A percentile compares a stretch with the other conserved stretches of the same genome.
Evolutionary conservation across 768 basidiomycete species (phyloP).

Genomic region (Mycena alexandri): DNA sequence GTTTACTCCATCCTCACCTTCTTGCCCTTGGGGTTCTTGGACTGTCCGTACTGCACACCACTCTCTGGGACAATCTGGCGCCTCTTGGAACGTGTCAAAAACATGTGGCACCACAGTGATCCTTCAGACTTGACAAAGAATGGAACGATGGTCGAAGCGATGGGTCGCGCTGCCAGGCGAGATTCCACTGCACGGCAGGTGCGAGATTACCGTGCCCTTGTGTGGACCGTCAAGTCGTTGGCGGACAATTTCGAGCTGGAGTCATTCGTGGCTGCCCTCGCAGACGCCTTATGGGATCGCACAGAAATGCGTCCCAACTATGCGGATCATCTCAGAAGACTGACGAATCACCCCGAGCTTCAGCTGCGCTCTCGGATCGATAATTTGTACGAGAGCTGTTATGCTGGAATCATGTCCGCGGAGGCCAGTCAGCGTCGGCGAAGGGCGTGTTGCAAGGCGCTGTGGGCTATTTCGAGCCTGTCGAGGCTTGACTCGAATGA

Average conservation of each 20-base stretch:
- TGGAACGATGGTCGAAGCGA: not conserved
- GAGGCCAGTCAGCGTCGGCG: not conserved
- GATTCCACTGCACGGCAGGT: not conserved
- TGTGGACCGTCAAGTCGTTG: constrained; percentile 3
- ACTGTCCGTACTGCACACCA: constrained; percentile 8
- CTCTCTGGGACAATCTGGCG: constrained; percentile 3
- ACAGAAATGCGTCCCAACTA: not conserved
- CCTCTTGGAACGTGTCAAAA: not conserved
- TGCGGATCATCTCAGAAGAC: not conserved
- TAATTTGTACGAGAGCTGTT: not conserved
- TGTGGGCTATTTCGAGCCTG: constrained; percentile 2
- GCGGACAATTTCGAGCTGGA: constrained; percentile 5
- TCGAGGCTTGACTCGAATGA: not conserved
- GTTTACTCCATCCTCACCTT: constrained; percentile 13
- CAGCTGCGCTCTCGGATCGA: not conserved
- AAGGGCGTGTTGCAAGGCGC: not conserved
- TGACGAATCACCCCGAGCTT: not conserved
- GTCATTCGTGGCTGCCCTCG: not conserved
- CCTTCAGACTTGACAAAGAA: not conserved
- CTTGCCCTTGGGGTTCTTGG: not conserved
- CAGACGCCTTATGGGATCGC: not conserved
- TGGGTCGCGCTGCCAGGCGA: not conserved
- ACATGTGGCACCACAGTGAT: not conserved
- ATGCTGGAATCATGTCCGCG: not conserved
- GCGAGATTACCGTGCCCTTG: not conserved